These are phyloP conservation scores for Nicotiana rustica DNA, from an alignment of 305 asterid species.

Conservation along the genomic window DNA sequence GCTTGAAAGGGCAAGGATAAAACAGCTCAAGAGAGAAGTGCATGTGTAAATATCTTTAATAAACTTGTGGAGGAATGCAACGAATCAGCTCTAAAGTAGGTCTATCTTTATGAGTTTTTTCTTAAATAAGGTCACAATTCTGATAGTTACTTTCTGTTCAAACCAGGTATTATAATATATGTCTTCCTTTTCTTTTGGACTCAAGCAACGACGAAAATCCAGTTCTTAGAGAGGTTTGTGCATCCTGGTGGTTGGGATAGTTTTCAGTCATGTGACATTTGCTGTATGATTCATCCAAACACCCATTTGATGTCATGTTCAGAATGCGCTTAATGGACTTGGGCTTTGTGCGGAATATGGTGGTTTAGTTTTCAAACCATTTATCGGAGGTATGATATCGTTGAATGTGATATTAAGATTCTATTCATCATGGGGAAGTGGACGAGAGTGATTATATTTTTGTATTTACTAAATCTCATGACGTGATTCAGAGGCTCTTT, in stretches of 20 bases:
- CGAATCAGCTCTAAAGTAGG: slow-evolving; percentile 10
- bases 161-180: too few relatives aligned
- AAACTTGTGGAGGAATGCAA: slow-evolving; percentile 42
- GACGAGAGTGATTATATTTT: neutral
- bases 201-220: slow-evolving; percentile 1
- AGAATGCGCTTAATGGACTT: slow-evolving; percentile 41
- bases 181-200: too few relatives aligned
- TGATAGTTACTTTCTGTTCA: too few relatives aligned
- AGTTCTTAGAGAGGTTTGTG: slow-evolving; percentile 38
- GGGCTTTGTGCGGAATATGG: slow-evolving; percentile 40
- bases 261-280: neutral
- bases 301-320: neutral
- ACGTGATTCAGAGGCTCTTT: too few relatives aligned
- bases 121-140: too few relatives aligned
- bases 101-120: neutral
- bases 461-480: too few relatives aligned
- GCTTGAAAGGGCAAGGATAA: slow-evolving; percentile 38
- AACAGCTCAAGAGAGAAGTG: slow-evolving; percentile 41
- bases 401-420: neutral
- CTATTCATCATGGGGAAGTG: neutral
- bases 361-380: slow-evolving; percentile 38
- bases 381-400: slow-evolving; percentile 36
- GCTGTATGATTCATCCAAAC: neutral
- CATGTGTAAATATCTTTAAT: slow-evolving; percentile 39
- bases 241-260: neutral